Percentiles rank a stretch among this genome's conserved stretches.
phyloP scores from a whole-genome alignment of 2,329 filamentous ascomycete species.

The Sclerotinia subarctica region DNA sequence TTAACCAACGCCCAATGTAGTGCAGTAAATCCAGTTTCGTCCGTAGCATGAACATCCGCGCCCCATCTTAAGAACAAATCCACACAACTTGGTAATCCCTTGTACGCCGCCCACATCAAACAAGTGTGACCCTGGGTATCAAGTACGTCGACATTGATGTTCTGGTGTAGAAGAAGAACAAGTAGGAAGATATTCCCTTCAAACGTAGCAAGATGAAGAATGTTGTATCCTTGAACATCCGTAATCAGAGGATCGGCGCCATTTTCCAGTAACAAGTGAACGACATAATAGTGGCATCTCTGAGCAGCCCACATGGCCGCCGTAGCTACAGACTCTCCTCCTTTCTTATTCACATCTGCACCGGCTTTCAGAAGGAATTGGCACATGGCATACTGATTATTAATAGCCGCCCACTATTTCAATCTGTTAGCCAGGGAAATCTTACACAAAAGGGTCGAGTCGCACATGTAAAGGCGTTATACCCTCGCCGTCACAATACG shows the following conservation, averaged over 20 bases:
- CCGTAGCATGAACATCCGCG: constrained; percentile 83
- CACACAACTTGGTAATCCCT: constrained; percentile 88
- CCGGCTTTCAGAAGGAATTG: constrained; percentile 78
- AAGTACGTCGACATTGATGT: constrained; percentile 87
- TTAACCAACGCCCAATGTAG: constrained; percentile 97
- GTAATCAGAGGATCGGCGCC: constrained; percentile 90
- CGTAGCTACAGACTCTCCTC: constrained; percentile 91
- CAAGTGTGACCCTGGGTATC: constrained; percentile 90
- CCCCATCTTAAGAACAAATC: constrained; percentile 94
- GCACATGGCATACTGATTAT: constrained; percentile 97
- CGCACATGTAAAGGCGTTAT: constrained; percentile 93
- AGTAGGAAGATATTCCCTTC: constrained; percentile 93
- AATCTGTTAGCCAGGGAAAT: constrained; percentile 1
- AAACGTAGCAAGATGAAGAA: constrained; percentile 93
- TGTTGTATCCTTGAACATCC: constrained; percentile 96
- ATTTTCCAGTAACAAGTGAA: constrained; percentile 85
- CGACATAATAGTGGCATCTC: constrained; percentile 92
- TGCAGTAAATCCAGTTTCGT: constrained; percentile 91
- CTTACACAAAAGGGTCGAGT: constrained; percentile 25
- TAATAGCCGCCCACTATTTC: constrained; percentile 94
- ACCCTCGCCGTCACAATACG: constrained; percentile 82
- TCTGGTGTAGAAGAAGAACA: constrained; percentile 86
- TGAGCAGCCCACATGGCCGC: constrained; percentile 97
- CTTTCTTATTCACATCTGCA: constrained; percentile 90
- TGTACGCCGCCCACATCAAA: constrained; percentile 99